Evolutionary conservation across 345 rosid genomes (phyloP).

Genomic region (Laguncularia racemosa): DNA sequence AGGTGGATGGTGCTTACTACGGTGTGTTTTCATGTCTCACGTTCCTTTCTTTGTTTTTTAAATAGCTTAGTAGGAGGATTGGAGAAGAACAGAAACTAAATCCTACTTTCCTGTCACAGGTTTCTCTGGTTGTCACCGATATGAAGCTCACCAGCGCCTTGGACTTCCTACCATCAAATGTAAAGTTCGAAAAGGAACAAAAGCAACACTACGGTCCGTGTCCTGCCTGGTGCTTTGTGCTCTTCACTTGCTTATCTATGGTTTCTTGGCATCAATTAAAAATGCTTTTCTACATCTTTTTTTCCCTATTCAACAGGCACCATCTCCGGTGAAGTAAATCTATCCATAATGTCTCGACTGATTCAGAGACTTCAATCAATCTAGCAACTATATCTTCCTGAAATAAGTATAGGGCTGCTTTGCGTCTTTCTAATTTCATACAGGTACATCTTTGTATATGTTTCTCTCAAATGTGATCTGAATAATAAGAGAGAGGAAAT

Average conservation of each 20-base stretch:
- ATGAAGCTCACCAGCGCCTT: constrained; percentile 82
- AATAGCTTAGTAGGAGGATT: neutral
- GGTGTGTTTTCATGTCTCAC: constrained; percentile 23
- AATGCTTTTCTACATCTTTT: constrained; percentile 2
- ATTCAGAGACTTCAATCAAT: too few species aligned
- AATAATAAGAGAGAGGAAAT: too few species aligned
- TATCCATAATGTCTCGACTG: too few species aligned
- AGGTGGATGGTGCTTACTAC: constrained; percentile 83
- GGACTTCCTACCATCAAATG: constrained; percentile 82
- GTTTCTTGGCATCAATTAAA: neutral
- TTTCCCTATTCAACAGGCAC: constrained; percentile 40
- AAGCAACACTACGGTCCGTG: constrained; percentile 68
- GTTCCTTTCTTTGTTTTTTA: neutral
- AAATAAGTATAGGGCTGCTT: too few species aligned
- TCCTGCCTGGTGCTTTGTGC: neutral
- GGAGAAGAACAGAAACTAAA: neutral
- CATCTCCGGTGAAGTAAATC: constrained; percentile 42
- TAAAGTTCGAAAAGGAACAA: constrained; percentile 85
- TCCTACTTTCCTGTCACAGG: constrained; percentile 26
- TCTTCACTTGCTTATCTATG: neutral
- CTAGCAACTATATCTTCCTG: too few species aligned
- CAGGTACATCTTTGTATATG: too few species aligned
- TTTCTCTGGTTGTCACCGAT: constrained; percentile 91
- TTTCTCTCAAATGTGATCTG: too few species aligned
- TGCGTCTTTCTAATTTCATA: too few species aligned